Evolutionary conservation across 192 early-diverging fungal genomes (phyloP), one percentile per base, ranked within the genome.

Genomic region (Coemansia sp.): DNA sequence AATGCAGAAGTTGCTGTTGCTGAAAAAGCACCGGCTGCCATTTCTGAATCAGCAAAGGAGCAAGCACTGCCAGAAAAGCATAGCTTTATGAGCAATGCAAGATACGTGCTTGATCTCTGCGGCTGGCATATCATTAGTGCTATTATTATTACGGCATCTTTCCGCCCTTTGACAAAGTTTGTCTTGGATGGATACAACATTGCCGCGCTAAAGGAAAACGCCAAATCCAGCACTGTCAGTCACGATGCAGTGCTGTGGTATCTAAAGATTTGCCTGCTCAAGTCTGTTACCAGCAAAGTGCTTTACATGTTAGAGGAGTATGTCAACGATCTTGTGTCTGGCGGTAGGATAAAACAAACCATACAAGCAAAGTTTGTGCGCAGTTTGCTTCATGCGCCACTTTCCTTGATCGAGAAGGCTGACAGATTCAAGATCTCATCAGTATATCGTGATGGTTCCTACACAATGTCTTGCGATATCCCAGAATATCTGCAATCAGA

Each of bases 141-240:
- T 6, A 10, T 29, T 25, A 29, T 29, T 0, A 15, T 53, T 31
- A 15, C 49, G 14, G 27, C 49, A 53, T 29, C 25, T 11, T 14
- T 53, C 2, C 25, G 25, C 11, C 73, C 73, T 8, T 32, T 75
- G 0, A 36, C 42, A 8, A 57, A 39, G 8, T 75, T 69, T 49
- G 9, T 75, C 11, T 61, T 75, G 39, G 59, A 75, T 36, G 73
- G 73, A 2, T 65, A 69, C 45, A 58, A 68, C 12, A 47, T 75
- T 32, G 51, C 47, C 4, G 59, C 71, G n/a, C 61, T 73, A n/a
- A 65, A 59, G 22, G n/a, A 19, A n/a, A 62, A 36, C 9, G n/a
- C 15, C 10, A 40, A 53, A 4, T 46, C 45, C n/a, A 45, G 25
- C 32, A 29, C 53, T 7, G 56, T 38, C 2, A 57, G 57, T 8